Conservation (phyloP, 306 rosid genomes). For the Corylus heterophylla region DNA sequence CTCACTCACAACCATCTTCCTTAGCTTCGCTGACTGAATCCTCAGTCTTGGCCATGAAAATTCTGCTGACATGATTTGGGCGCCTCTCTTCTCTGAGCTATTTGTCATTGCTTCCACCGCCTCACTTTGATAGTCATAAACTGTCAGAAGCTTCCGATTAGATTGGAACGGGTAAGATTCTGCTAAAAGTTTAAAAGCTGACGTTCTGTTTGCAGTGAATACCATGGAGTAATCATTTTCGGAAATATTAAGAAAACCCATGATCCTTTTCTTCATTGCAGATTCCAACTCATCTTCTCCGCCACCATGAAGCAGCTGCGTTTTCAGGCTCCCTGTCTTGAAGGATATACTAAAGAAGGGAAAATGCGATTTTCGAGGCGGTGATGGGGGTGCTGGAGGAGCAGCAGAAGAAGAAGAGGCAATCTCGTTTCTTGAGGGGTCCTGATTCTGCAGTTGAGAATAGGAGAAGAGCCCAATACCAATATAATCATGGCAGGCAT, state of each 20-base stretch:
- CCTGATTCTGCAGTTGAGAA: constrained; percentile 57
- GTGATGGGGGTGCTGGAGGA: constrained; percentile 30
- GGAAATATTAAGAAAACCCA: constrained; percentile 64
- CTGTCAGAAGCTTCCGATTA: constrained; percentile 66
- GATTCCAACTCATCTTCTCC: constrained; percentile 69
- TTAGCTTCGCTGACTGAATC: constrained; percentile 61
- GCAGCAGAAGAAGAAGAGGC: constrained; percentile 40
- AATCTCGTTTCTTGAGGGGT: constrained; percentile 32
- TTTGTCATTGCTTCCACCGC: constrained; percentile 70
- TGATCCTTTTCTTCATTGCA: constrained; percentile 64
- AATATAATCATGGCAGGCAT: constrained; percentile 81
- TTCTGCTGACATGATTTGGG: constrained; percentile 62
- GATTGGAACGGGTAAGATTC: constrained; percentile 71
- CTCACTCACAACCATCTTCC: constrained; percentile 63
- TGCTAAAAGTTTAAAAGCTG: constrained; percentile 83
- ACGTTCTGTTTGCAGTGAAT: constrained; percentile 88
- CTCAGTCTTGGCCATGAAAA: constrained; percentile 95
- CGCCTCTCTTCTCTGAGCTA: constrained; percentile 74
- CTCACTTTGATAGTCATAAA: constrained; percentile 86
- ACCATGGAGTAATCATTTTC: constrained; percentile 80
- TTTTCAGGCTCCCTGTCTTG: constrained; percentile 69
- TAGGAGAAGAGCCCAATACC: constrained; percentile 91
- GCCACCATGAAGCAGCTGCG: constrained; percentile 67
- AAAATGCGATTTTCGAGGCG: constrained; percentile 35
- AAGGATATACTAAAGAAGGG: constrained; percentile 74